Evolutionary conservation across 2,329 filamentous ascomycete genomes (phyloP), one percentile per base, ranked within the genome.

Genomic region (Pleoardoris graminearum): DNA sequence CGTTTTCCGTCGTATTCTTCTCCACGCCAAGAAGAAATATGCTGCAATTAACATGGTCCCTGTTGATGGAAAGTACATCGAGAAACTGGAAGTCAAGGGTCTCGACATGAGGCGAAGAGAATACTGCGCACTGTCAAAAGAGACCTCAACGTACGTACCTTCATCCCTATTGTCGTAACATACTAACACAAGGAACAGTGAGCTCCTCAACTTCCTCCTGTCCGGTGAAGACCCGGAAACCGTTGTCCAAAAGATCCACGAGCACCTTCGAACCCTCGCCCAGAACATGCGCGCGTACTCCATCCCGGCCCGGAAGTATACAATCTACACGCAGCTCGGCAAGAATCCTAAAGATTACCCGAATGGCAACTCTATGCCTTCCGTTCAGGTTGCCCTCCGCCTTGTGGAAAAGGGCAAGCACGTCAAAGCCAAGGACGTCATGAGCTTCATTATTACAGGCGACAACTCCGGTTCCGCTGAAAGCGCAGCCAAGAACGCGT

Each of bases 1-100:
- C 66, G 84, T 97, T 55, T 99, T 99, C 81, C 85, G 93, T 39
- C 88, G 94, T 27, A 89, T 99, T 50, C 78, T 99, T 33, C 81
- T 99, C 12, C 94, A 97, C 69, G 93, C 94, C 25, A 99, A 99
- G 82, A 99, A 99, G 81, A 99, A 99, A 80, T 99, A 99, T 74
- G 94, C 94, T 7, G 94, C 94, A 35, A 89, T 99, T 74, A 97
- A 96, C 71, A 85, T 97, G 72, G 85, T 94, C 6, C 90, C 97
- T 66, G 82, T 89, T 19, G 89, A 95, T 65, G 92, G 91, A 63
- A 95, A 93, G 71, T 96, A 87, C 68, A 81, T 93, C 38, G 93
- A 97, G 72, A 93, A 96, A 77, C 88, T 99, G 75, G 94, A 99
- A 73, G 90, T 99, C 69, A 99, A 99, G 76, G 94, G 94, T 79